A percentile compares a stretch with the other conserved stretches of the same genome.
phyloP scores from a whole-genome alignment of 2,329 filamentous ascomycete species.

The Thermoascus crustaceus region DNA sequence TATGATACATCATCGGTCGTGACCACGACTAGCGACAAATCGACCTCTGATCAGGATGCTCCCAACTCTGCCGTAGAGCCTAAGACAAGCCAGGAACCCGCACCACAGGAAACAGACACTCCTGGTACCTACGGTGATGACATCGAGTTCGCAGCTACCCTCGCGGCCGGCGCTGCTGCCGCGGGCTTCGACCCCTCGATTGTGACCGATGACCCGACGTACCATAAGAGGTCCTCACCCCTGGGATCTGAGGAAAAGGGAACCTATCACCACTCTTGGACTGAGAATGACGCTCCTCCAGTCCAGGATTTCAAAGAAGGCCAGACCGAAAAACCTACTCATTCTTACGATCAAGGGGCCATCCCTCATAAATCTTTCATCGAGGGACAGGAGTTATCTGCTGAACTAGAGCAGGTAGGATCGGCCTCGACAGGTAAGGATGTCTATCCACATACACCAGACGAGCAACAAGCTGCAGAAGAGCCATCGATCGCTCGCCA shows the following conservation, averaged over 20 bases:
- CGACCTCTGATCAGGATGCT: neutral
- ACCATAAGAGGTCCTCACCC: conserved; percentile 56
- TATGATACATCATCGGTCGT: neutral
- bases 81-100: neutral
- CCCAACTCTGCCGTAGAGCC: neutral
- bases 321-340: conserved; percentile 40
- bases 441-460: neutral
- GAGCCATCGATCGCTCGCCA: conserved; percentile 16
- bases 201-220: conserved; percentile 58
- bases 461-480: neutral
- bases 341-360: conserved; percentile 22
- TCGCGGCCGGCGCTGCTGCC: conserved; percentile 61
- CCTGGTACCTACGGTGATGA: conserved; percentile 61
- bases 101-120: conserved; percentile 31
- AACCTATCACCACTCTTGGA: conserved; percentile 45
- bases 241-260: conserved; percentile 51
- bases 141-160: conserved; percentile 59
- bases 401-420: conserved; percentile 12
- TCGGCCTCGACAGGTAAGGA: neutral
- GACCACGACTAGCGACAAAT: neutral
- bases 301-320: conserved; percentile 40
- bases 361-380: conserved; percentile 11
- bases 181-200: conserved; percentile 64
- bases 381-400: conserved; percentile 12
- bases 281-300: conserved; percentile 32